Conservation (phyloP, 805 yeast genomes). For the Lipomyces japonicus region DNA sequence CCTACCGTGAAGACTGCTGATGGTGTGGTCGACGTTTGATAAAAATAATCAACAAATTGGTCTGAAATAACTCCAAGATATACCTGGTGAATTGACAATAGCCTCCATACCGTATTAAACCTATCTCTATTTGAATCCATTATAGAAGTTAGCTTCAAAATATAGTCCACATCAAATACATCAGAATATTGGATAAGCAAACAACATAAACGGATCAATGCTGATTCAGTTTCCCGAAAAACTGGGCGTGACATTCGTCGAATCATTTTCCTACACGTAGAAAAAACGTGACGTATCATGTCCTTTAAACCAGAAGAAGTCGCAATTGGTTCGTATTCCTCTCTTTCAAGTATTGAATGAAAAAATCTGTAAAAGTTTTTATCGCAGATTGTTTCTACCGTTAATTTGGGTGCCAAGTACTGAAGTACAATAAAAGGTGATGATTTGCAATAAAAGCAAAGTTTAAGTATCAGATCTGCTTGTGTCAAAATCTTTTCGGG, state of each 20-base stretch:
- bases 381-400: too few species aligned
- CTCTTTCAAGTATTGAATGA: not conserved
- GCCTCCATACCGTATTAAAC: constrained; percentile 10
- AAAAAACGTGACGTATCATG: constrained; percentile 6
- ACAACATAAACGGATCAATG: constrained; percentile 1
- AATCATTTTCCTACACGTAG: not conserved
- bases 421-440: constrained; percentile 8
- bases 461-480: constrained; percentile 2
- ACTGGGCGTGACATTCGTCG: constrained; percentile 8
- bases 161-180: constrained; percentile 3
- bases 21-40: constrained; percentile 1
- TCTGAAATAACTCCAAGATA: constrained; percentile 1
- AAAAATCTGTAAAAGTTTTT: too few species aligned
- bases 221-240: not conserved
- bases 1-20: not conserved
- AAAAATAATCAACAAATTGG: constrained; percentile 4
- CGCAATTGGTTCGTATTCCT: not conserved
- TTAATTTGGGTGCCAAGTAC: not conserved
- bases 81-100: constrained; percentile 10
- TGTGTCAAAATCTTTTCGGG: constrained; percentile 7
- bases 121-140: constrained; percentile 4
- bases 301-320: not conserved
- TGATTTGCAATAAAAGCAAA: constrained; percentile 4
- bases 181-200: constrained; percentile 2
- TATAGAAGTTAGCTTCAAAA: not conserved